A percentile compares a stretch with the other conserved stretches of the same genome.
phyloP scores from a whole-genome alignment of 441 rosid genomes.

The Jatropha multifida region DNA sequence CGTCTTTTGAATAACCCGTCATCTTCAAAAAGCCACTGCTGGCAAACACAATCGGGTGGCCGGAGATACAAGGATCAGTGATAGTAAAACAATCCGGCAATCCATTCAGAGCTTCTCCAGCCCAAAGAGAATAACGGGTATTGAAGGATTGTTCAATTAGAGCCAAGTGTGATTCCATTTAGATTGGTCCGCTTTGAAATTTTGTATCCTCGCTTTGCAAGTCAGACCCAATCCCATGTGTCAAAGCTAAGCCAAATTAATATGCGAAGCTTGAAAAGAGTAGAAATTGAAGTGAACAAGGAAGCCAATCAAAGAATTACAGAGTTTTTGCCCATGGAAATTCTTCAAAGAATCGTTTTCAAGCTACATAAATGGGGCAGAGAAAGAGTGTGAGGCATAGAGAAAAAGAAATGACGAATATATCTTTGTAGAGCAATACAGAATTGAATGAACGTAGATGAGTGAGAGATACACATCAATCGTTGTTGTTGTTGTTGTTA shows the following conservation, averaged over 20 bases:
- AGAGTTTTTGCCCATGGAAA: too few relatives aligned
- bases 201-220: constrained; percentile 24
- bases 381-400: not conserved
- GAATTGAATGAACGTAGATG: constrained; percentile 27
- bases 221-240: constrained; percentile 78
- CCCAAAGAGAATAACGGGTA: constrained; percentile 54
- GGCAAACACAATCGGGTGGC: constrained; percentile 89
- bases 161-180: constrained; percentile 46
- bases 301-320: not conserved
- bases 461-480: constrained; percentile 34
- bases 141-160: constrained; percentile 48
- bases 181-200: constrained; percentile 29
- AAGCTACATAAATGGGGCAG: not conserved
- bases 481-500: constrained; percentile 20
- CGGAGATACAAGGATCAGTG: constrained; percentile 72
- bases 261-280: constrained; percentile 1
- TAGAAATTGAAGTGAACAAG: not conserved
- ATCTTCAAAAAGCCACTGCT: constrained; percentile 69
- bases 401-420: constrained; percentile 14
- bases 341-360: not conserved
- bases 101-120: constrained; percentile 62
- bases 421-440: constrained; percentile 22
- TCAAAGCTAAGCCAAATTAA: constrained; percentile 18
- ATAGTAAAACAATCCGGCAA: constrained; percentile 77
- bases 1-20: constrained; percentile 61